Evolutionary conservation across 768 basidiomycete genomes (phyloP).

Genomic region (Mycena metata): DNA sequence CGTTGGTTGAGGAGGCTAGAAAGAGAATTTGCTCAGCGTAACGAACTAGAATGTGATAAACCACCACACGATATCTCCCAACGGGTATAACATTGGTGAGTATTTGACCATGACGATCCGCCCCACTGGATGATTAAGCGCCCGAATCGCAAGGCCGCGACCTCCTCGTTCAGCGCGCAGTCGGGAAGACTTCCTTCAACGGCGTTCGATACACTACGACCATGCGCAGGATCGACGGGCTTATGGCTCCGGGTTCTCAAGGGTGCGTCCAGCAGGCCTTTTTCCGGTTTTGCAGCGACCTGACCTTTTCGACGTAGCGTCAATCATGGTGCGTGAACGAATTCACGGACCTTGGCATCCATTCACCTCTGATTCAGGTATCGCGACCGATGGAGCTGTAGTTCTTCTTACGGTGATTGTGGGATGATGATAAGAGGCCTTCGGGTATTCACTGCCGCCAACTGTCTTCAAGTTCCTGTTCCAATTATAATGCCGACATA

Average conservation of each 20-base stretch:
- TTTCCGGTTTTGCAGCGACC: not conserved
- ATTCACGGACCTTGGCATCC: not conserved
- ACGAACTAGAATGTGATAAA: not conserved
- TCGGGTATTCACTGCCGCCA: too few relatives aligned
- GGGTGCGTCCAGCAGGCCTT: not conserved
- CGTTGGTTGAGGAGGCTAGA: not conserved
- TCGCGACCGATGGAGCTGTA: slow-evolving; percentile 19
- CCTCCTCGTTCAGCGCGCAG: slow-evolving; percentile 24
- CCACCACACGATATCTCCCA: slow-evolving; percentile 16
- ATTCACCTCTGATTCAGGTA: slow-evolving; percentile 6
- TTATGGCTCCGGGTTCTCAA: slow-evolving; percentile 2
- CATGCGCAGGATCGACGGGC: not conserved
- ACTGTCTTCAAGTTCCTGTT: too few relatives aligned
- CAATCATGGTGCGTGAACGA: slow-evolving; percentile 7
- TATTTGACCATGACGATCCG: not conserved
- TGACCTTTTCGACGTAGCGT: not conserved
- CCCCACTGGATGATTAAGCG: not conserved
- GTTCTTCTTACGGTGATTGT: slow-evolving; percentile 16
- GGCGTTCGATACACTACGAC: slow-evolving; percentile 21
- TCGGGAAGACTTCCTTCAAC: not conserved
- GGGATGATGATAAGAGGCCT: too few relatives aligned
- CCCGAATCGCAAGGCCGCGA: slow-evolving; percentile 10
- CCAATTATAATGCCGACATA: too few relatives aligned
- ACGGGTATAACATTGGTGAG: slow-evolving; percentile 19
- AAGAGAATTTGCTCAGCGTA: not conserved